Evolutionary conservation across 164 flowering plant species (phyloP).

Genomic region (Taxillus chinensis): DNA sequence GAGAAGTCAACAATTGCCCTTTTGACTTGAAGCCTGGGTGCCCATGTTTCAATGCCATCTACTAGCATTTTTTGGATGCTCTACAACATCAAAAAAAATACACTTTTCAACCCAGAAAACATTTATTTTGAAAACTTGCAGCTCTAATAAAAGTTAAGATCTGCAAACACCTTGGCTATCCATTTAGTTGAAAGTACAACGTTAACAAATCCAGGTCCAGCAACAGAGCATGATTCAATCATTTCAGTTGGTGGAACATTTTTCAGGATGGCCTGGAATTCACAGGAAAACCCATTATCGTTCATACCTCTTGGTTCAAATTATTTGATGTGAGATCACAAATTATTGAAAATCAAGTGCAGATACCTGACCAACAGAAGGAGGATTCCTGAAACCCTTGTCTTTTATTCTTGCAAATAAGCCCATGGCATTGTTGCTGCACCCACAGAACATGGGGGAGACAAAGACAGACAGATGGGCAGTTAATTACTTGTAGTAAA

Average conservation of each 20-base stretch:
- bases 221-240: slow-evolving; percentile 69
- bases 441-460: slow-evolving; percentile 4
- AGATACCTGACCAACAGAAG: slow-evolving; percentile 69
- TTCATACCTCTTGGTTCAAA: not conserved
- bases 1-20: slow-evolving; percentile 93
- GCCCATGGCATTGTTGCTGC: slow-evolving; percentile 92
- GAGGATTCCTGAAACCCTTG: slow-evolving; percentile 50
- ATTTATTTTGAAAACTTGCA: not conserved
- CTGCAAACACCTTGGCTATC: slow-evolving; percentile 71
- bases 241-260: slow-evolving; percentile 79
- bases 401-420: slow-evolving; percentile 68
- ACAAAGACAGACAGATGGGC: not conserved
- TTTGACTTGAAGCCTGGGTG: slow-evolving; percentile 55
- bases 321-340: not conserved
- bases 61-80: slow-evolving; percentile 72
- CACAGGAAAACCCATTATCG: not conserved
- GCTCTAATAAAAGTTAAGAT: not conserved
- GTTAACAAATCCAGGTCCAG: slow-evolving; percentile 92
- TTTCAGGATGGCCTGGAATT: slow-evolving; percentile 52
- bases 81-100: slow-evolving; percentile 29
- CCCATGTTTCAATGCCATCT: slow-evolving; percentile 73
- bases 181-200: slow-evolving; percentile 55
- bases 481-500: not conserved
- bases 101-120: not conserved
- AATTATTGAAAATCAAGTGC: not conserved